Percentiles rank a stretch among this genome's conserved stretches.
phyloP scores from a whole-genome alignment of 140 eudicot genomes.

The Erigeron philadelphicus region DNA sequence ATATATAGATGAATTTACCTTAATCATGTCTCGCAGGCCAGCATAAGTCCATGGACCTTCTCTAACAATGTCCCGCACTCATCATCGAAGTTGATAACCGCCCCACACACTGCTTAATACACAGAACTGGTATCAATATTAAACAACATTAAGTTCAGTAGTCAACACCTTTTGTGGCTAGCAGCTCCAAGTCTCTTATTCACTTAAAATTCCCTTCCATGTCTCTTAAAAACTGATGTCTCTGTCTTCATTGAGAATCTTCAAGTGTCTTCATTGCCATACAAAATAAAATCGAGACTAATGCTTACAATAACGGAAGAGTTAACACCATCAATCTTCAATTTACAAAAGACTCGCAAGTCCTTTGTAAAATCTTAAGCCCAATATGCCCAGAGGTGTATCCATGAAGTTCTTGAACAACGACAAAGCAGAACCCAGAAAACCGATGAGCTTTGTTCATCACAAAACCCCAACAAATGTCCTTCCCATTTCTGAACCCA shows the following conservation, averaged over 20 bases:
- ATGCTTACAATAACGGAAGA: constrained; percentile 1
- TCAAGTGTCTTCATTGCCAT: constrained; percentile 25
- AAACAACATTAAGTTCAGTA: neutral
- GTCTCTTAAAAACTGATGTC: constrained; percentile 26
- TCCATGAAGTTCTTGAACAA: neutral
- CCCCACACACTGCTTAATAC: constrained; percentile 38
- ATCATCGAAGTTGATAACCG: constrained; percentile 28
- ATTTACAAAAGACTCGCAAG: neutral
- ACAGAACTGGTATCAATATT: constrained; percentile 12
- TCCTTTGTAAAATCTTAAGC: neutral
- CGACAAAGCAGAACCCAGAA: neutral
- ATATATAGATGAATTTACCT: constrained; percentile 31
- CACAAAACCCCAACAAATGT: neutral
- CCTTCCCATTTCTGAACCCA: neutral
- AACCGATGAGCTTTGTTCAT: neutral
- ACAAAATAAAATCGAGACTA: constrained; percentile 22
- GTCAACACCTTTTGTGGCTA: constrained; percentile 16
- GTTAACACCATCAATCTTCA: neutral
- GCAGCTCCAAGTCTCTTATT: constrained; percentile 22
- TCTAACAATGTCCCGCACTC: constrained; percentile 47
- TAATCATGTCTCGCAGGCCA: constrained; percentile 49
- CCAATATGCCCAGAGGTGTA: neutral
- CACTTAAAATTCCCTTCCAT: constrained; percentile 14
- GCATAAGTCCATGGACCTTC: constrained; percentile 70
- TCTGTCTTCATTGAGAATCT: constrained; percentile 28